These are phyloP conservation scores for Clathrus columnatus DNA, from an alignment of 768 basidiomycete genomes.

Conservation along the genomic window DNA sequence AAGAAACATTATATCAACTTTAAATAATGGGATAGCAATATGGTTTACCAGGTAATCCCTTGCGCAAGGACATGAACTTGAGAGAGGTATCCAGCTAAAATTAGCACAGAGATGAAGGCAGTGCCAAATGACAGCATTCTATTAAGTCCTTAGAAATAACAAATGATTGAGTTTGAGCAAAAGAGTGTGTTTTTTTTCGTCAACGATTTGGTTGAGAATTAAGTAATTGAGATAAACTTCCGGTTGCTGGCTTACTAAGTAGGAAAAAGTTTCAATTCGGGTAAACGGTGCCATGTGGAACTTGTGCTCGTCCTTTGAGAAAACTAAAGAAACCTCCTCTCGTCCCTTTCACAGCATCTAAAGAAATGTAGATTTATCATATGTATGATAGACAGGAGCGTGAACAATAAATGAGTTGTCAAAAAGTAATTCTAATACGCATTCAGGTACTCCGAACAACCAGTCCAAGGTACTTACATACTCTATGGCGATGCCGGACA, in stretches of 20 bases:
- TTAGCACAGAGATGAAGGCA: neutral
- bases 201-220: neutral
- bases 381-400: too few relatives aligned
- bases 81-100: neutral
- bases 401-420: too few relatives aligned
- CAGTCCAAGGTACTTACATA: neutral
- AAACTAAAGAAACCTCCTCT: too few relatives aligned
- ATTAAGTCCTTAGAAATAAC: neutral
- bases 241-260: too few relatives aligned
- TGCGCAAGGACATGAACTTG: neutral
- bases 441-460: too few relatives aligned
- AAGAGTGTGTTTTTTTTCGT: neutral
- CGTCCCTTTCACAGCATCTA: too few relatives aligned
- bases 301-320: too few relatives aligned
- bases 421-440: too few relatives aligned
- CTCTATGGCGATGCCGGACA: neutral
- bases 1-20: neutral
- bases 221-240: too few relatives aligned
- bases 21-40: neutral
- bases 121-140: neutral
- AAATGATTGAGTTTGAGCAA: neutral
- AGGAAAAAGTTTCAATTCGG: too few relatives aligned
- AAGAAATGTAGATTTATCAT: too few relatives aligned
- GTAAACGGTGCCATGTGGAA: too few relatives aligned
- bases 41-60: conserved; percentile 7